These are phyloP conservation scores for Neurospora sp. DNA, from an alignment of 495 filamentous ascomycete genomes.

Conservation along the genomic window DNA sequence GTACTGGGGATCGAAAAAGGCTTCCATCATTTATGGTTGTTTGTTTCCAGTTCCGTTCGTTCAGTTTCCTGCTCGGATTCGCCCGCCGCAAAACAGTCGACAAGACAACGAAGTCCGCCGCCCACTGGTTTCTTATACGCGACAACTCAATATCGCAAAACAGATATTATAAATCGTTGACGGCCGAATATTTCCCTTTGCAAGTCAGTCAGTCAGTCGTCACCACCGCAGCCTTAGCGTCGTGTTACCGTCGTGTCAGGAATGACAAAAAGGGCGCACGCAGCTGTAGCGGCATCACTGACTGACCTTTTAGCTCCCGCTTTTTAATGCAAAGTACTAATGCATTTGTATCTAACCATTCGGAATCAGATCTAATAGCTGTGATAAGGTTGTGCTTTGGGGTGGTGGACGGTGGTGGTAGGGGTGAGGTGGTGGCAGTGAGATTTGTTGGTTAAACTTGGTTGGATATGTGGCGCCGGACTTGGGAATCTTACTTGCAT, in stretches of 20 bases:
- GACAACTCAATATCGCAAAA: no score
- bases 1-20: no score
- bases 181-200: no score
- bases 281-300: background rate
- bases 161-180: no score
- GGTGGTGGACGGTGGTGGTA: background rate
- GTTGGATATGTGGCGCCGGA: background rate
- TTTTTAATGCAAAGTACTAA: background rate
- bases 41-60: no score
- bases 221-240: background rate
- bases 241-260: background rate
- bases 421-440: background rate
- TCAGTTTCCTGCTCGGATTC: no score
- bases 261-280: background rate
- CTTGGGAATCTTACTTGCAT: background rate
- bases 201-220: no score
- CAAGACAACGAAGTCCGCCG: no score
- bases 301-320: background rate
- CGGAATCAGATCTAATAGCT: background rate
- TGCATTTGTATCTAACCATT: background rate
- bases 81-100: no score
- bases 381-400: background rate
- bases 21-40: no score
- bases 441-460: background rate
- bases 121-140: no score